Evolutionary conservation across 2,329 filamentous ascomycete species (phyloP).

Genomic region (Neonectria neomacrospora): DNA sequence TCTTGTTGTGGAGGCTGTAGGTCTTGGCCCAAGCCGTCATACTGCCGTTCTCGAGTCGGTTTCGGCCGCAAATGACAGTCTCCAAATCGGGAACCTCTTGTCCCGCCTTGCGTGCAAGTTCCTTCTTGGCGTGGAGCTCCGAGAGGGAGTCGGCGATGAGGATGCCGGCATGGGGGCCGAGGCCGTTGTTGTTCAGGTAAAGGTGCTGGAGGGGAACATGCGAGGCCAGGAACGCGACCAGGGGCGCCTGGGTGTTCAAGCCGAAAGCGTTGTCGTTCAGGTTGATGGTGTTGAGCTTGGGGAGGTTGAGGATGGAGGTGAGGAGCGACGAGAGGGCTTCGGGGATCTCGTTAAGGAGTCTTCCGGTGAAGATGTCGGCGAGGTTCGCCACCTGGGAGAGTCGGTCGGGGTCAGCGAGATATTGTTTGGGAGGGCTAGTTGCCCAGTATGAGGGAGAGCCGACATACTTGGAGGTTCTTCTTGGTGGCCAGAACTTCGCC

Average conservation of each 20-base stretch:
- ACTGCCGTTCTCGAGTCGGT: slow-evolving; percentile 93
- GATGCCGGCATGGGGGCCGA: slow-evolving; percentile 90
- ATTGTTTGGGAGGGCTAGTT: not conserved
- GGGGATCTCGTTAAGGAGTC: slow-evolving; percentile 92
- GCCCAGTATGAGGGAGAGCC: not conserved
- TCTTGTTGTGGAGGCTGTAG: slow-evolving; percentile 82
- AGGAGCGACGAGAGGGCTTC: slow-evolving; percentile 87
- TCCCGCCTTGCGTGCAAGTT: slow-evolving; percentile 76
- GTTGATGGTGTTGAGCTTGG: slow-evolving; percentile 89
- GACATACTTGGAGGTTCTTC: slow-evolving; percentile 77
- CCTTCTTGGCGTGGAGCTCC: slow-evolving; percentile 85
- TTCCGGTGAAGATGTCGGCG: slow-evolving; percentile 97
- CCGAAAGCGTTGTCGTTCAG: slow-evolving; percentile 98
- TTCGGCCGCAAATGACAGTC: slow-evolving; percentile 97
- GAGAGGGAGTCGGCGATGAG: slow-evolving; percentile 89
- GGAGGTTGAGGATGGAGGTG: slow-evolving; percentile 85
- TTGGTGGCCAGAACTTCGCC: slow-evolving; percentile 87
- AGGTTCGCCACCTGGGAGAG: slow-evolving; percentile 79
- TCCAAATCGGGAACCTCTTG: slow-evolving; percentile 84
- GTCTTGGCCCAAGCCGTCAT: slow-evolving; percentile 96
- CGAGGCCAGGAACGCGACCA: slow-evolving; percentile 89
- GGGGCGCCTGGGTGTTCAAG: slow-evolving; percentile 90
- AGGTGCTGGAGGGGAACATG: slow-evolving; percentile 93
- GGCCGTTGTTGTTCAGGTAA: slow-evolving; percentile 97
- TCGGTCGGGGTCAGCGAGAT: slow-evolving; percentile 11